These are phyloP conservation scores for Aspergillus candidus DNA, from an alignment of 2,329 filamentous ascomycete genomes.

Conservation along the genomic window DNA sequence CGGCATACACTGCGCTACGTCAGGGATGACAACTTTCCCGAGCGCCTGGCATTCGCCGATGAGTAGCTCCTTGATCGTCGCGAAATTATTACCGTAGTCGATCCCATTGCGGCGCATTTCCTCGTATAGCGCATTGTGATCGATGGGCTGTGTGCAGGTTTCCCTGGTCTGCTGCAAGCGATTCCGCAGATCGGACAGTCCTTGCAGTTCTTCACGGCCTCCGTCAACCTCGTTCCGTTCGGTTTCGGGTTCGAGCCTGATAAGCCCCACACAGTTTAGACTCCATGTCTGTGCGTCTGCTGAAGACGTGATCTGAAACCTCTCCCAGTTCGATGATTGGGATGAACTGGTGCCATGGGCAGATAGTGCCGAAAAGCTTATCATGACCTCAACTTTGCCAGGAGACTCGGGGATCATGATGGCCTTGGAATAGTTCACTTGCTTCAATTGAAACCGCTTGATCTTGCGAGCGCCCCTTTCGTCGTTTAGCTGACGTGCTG, in stretches of 20 bases:
- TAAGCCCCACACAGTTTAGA: neutral
- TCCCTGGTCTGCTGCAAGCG: neutral
- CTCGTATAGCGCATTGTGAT: neutral
- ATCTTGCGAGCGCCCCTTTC: neutral
- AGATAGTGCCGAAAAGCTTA: neutral
- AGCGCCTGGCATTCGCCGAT: neutral
- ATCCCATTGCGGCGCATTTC: constrained; percentile 1
- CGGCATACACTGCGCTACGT: neutral
- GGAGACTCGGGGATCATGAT: constrained; percentile 1
- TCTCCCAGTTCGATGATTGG: neutral
- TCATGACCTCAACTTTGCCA: neutral
- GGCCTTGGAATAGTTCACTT: neutral
- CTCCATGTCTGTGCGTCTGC: neutral
- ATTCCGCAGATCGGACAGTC: too few species aligned
- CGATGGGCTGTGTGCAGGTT: neutral
- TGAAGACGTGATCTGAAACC: neutral
- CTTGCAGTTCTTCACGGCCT: too few species aligned
- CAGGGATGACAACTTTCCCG: neutral
- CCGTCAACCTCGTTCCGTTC: too few species aligned
- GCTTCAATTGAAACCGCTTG: neutral
- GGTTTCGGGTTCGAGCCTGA: neutral
- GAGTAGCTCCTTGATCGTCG: neutral
- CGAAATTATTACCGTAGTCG: constrained; percentile 1
- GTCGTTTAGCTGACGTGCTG: neutral
- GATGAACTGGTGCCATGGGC: neutral